These are phyloP conservation scores for Pseudonectria buxi DNA, from an alignment of 2,329 filamentous ascomycete genomes.

Conservation along the genomic window DNA sequence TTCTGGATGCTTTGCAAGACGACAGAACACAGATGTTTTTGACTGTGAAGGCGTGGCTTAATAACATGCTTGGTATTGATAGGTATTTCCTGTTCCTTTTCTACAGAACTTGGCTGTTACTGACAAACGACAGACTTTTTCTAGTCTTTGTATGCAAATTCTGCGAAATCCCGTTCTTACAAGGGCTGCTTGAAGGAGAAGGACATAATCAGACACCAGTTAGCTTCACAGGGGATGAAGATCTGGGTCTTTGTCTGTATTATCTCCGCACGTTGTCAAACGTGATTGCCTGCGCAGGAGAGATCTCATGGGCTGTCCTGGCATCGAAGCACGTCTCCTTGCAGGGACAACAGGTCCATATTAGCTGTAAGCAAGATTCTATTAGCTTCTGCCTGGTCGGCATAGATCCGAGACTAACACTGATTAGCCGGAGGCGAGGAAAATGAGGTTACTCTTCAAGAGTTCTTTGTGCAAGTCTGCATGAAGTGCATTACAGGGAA, in stretches of 20 bases:
- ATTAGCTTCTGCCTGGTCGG: background rate
- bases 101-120: slow-evolving; percentile 1
- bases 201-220: slow-evolving; percentile 9
- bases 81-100: slow-evolving; percentile 37
- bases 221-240: slow-evolving; percentile 48
- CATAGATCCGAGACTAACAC: too few relatives aligned
- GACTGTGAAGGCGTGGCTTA: slow-evolving; percentile 75
- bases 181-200: slow-evolving; percentile 10
- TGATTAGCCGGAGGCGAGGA: slow-evolving; percentile 42
- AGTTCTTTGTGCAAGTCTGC: slow-evolving; percentile 61
- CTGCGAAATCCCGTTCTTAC: slow-evolving; percentile 47
- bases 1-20: slow-evolving; percentile 71
- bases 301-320: slow-evolving; percentile 63
- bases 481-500: slow-evolving; percentile 49
- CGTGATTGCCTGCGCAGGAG: slow-evolving; percentile 59
- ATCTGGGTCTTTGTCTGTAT: slow-evolving; percentile 71
- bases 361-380: slow-evolving; percentile 41
- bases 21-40: slow-evolving; percentile 68
- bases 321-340: slow-evolving; percentile 47
- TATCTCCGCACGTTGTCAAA: slow-evolving; percentile 69
- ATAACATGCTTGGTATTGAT: slow-evolving; percentile 56
- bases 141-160: slow-evolving; percentile 54
- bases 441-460: slow-evolving; percentile 55
- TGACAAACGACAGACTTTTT: slow-evolving; percentile 43
- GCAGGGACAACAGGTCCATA: slow-evolving; percentile 24